A percentile compares a stretch with the other conserved stretches of the same genome.
Evolutionary conservation across 2,329 filamentous ascomycete species (phyloP).

Genomic region (Xylariaceae sp.): DNA sequence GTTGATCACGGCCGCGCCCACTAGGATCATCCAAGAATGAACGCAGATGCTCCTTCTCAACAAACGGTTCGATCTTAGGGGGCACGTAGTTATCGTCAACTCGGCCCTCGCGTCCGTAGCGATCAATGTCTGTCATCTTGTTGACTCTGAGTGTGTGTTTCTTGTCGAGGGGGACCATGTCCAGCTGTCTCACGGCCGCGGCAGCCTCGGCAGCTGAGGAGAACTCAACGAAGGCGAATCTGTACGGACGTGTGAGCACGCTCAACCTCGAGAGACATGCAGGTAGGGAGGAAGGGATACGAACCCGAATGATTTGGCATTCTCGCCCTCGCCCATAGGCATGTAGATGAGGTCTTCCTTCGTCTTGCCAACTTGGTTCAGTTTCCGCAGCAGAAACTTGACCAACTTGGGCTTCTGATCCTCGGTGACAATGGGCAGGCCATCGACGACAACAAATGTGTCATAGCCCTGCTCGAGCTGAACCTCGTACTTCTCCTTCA

Average conservation of each 20-base stretch:
- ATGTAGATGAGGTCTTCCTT: conserved; percentile 87
- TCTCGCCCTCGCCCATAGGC: conserved; percentile 84
- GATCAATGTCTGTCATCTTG: conserved; percentile 97
- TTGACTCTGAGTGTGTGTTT: conserved; percentile 93
- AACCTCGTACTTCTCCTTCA: conserved; percentile 91
- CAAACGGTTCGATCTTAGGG: conserved; percentile 77
- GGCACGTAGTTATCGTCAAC: conserved; percentile 85
- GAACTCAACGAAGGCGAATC: conserved; percentile 97
- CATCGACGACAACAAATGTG: conserved; percentile 93
- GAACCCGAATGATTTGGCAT: conserved; percentile 81
- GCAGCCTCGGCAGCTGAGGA: conserved; percentile 83
- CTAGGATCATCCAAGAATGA: conserved; percentile 84
- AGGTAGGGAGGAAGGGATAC: conserved; percentile 25
- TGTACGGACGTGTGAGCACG: conserved; percentile 32
- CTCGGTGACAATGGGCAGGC: conserved; percentile 80
- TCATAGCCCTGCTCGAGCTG: conserved; percentile 94
- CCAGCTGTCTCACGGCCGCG: conserved; percentile 81
- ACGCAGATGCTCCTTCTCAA: conserved; percentile 87
- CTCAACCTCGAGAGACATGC: conserved; percentile 1
- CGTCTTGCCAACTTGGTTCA: conserved; percentile 78
- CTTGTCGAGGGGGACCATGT: conserved; percentile 87
- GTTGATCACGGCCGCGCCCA: conserved; percentile 83
- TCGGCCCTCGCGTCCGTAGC: conserved; percentile 88
- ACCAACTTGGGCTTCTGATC: conserved; percentile 90
- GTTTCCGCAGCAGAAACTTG: conserved; percentile 92